Conservation (phyloP, 2,329 filamentous ascomycete species). For the Penicillium sp. region DNA sequence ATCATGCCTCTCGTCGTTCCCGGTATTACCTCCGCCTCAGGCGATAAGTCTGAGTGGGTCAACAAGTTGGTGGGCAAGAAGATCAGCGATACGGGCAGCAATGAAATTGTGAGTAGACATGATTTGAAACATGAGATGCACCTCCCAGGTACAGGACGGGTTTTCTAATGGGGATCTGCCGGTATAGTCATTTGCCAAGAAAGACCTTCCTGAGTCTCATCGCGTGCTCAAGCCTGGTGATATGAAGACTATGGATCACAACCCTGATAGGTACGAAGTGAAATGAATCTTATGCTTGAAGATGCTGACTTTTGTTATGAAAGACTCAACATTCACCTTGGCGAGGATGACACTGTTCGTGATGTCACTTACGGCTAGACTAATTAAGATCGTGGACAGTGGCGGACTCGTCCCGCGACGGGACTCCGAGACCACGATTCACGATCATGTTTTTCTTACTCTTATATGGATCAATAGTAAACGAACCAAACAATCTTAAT, state of each 20-base stretch:
- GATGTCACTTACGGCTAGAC: conserved; percentile 44
- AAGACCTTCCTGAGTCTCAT: conserved; percentile 47
- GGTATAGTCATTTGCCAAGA: conserved; percentile 46
- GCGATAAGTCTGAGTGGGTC: conserved; percentile 43
- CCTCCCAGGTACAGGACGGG: neutral
- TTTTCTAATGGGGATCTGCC: neutral
- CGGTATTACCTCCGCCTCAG: conserved; percentile 37
- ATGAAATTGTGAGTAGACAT: conserved; percentile 33
- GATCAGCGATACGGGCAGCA: conserved; percentile 38
- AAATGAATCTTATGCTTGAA: neutral
- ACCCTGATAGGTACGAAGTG: conserved; percentile 40
- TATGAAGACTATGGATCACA: conserved; percentile 44
- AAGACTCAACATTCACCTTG: conserved; percentile 48
- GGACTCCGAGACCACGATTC: neutral
- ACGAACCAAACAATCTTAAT: neutral
- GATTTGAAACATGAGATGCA: neutral
- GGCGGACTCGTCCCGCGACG: too few species aligned
- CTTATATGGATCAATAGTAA: neutral
- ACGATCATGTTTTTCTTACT: neutral
- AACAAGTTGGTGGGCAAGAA: conserved; percentile 50
- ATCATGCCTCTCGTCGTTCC: conserved; percentile 52
- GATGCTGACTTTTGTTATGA: neutral
- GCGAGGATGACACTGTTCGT: conserved; percentile 45
- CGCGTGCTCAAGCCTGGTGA: conserved; percentile 44
- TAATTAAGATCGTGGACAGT: too few species aligned